A percentile compares a stretch with the other conserved stretches of the same genome.
These are phyloP conservation scores for Nyctanthes arbortristis DNA, from an alignment of 257 asterid genomes.

Conservation along the genomic window DNA sequence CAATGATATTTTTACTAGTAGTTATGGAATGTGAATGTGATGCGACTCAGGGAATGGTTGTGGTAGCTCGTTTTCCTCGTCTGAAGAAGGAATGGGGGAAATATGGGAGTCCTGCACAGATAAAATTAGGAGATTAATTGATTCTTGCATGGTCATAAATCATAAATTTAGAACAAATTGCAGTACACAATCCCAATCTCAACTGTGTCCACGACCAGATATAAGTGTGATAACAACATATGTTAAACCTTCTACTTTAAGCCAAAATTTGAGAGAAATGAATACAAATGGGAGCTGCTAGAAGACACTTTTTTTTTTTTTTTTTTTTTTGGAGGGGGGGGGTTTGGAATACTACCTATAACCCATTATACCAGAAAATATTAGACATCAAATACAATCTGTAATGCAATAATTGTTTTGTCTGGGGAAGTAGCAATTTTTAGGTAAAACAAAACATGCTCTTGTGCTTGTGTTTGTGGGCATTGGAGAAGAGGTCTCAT, in stretches of 20 bases:
- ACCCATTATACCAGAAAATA: not conserved
- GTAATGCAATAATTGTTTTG: not conserved
- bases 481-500: too few species aligned
- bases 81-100: conserved; percentile 17
- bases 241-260: not conserved
- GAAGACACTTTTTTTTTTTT: too few species aligned
- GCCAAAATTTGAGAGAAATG: not conserved
- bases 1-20: not conserved
- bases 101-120: conserved; percentile 30
- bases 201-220: too few species aligned
- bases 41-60: conserved; percentile 36
- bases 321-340: too few species aligned
- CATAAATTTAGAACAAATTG: not conserved
- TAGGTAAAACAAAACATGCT: too few species aligned
- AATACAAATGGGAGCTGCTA: not conserved
- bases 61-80: conserved; percentile 42
- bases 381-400: not conserved
- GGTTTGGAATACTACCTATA: not conserved
- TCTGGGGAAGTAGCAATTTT: not conserved
- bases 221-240: too few species aligned
- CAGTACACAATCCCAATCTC: too few species aligned
- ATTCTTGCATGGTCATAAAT: not conserved
- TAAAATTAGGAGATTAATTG: not conserved
- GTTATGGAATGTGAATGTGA: conserved; percentile 34
- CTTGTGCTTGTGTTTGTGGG: too few species aligned